A percentile compares a stretch with the other conserved stretches of the same genome.
Conservation (phyloP, 169 alveolate species). For the Ichthyophthirius multifiliis region DNA sequence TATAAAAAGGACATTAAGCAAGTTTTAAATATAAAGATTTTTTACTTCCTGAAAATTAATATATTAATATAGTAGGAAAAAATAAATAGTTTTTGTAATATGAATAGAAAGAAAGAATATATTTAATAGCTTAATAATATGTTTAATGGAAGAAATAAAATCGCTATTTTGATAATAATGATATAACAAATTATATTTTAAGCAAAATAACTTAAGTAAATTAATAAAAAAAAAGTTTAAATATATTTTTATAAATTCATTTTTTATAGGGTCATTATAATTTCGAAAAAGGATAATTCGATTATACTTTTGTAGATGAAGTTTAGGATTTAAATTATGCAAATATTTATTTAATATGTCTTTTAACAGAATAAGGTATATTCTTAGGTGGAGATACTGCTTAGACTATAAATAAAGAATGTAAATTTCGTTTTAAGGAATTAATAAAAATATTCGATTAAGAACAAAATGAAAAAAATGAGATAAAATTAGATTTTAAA, state of each 20-base stretch:
- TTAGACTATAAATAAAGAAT: conserved; percentile 62
- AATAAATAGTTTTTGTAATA: neutral
- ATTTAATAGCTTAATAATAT: conserved; percentile 36
- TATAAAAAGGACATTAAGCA: no score
- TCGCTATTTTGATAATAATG: conserved; percentile 62
- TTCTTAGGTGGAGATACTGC: conserved; percentile 73
- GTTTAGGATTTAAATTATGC: conserved; percentile 57
- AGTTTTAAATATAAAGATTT: no score
- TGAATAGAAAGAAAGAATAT: neutral
- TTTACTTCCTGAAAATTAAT: no score
- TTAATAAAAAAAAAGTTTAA: neutral
- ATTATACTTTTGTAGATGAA: conserved; percentile 60
- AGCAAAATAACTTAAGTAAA: neutral
- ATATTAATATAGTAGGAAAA: neutral
- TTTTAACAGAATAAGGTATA: conserved; percentile 32
- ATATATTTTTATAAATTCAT: neutral
- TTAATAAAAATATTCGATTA: no score
- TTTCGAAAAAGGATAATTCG: conserved; percentile 3
- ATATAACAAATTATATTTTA: conserved; percentile 46
- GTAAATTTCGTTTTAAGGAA: no score
- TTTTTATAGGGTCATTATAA: neutral
- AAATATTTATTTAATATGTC: conserved; percentile 24
- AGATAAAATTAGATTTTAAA: no score
- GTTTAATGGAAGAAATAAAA: conserved; percentile 54
- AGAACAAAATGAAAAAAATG: no score